Evolutionary conservation across 2,329 filamentous ascomycete genomes (phyloP).

Genomic region (Curvularia spicifera): DNA sequence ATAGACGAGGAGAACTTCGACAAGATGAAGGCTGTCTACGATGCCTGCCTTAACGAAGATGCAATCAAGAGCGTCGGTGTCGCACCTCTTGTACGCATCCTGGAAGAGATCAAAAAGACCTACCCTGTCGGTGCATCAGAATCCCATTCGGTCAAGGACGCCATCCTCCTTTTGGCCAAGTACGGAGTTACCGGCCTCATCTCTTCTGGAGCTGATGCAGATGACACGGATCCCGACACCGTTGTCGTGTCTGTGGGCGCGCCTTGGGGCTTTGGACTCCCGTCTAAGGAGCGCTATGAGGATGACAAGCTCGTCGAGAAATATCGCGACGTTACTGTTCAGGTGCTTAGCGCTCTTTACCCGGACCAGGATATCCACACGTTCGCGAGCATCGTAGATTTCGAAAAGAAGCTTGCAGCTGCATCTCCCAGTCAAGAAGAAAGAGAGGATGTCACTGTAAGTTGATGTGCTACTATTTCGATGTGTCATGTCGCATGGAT

Average conservation of each 20-base stretch:
- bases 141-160: slow-evolving; percentile 48
- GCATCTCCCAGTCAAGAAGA: slow-evolving; percentile 65
- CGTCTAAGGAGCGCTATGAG: slow-evolving; percentile 47
- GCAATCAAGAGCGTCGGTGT: slow-evolving; percentile 62
- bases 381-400: slow-evolving; percentile 50
- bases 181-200: slow-evolving; percentile 51
- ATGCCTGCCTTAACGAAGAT: slow-evolving; percentile 69
- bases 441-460: slow-evolving; percentile 63
- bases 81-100: slow-evolving; percentile 62
- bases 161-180: slow-evolving; percentile 56
- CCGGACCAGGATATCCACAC: slow-evolving; percentile 42
- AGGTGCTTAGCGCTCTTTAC: slow-evolving; percentile 31
- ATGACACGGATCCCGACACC: slow-evolving; percentile 63
- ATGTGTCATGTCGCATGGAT: not conserved
- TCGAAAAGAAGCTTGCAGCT: slow-evolving; percentile 68
- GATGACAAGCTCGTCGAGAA: slow-evolving; percentile 43
- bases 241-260: slow-evolving; percentile 57
- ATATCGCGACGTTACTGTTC: slow-evolving; percentile 33
- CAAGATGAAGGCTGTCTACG: slow-evolving; percentile 69
- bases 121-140: slow-evolving; percentile 21
- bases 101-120: slow-evolving; percentile 57
- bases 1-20: slow-evolving; percentile 68
- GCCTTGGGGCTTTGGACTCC: slow-evolving; percentile 56
- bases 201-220: slow-evolving; percentile 44
- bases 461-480: not conserved